A percentile compares a stretch with the other conserved stretches of the same genome.
Conservation (phyloP, 2,329 filamentous ascomycete species). For the Aureobasidium leucospermi region DNA sequence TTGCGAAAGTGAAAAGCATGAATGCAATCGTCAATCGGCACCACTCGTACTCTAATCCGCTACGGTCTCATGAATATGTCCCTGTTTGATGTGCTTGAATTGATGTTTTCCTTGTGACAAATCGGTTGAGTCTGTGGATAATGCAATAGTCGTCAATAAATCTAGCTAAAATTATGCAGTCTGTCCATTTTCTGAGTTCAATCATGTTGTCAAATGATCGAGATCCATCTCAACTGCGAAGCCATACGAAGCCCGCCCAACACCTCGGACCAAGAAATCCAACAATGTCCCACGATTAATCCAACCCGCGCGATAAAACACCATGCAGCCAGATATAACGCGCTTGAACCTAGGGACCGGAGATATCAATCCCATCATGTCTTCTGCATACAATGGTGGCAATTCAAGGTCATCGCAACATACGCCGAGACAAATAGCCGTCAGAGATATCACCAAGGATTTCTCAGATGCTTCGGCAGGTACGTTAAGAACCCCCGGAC, state of each 20-base stretch:
- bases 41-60: background rate
- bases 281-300: background rate
- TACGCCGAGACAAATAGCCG: background rate
- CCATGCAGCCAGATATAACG: constrained; percentile 10
- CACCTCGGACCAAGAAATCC: background rate
- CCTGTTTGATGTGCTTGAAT: background rate
- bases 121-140: too few species aligned
- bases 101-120: background rate
- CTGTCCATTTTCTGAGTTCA: background rate
- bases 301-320: background rate
- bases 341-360: background rate
- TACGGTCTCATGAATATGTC: background rate
- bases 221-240: background rate
- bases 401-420: background rate
- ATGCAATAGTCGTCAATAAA: too few species aligned
- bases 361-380: background rate
- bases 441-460: constrained; percentile 28
- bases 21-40: constrained; percentile 6
- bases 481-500: constrained; percentile 3
- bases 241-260: background rate
- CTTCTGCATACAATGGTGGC: background rate
- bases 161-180: too few species aligned
- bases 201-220: too few species aligned
- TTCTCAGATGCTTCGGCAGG: constrained; percentile 27
- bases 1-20: background rate